These are phyloP conservation scores for Trametes versicolor DNA, from an alignment of 1,284 basidiomycete species.

Conservation along the genomic window DNA sequence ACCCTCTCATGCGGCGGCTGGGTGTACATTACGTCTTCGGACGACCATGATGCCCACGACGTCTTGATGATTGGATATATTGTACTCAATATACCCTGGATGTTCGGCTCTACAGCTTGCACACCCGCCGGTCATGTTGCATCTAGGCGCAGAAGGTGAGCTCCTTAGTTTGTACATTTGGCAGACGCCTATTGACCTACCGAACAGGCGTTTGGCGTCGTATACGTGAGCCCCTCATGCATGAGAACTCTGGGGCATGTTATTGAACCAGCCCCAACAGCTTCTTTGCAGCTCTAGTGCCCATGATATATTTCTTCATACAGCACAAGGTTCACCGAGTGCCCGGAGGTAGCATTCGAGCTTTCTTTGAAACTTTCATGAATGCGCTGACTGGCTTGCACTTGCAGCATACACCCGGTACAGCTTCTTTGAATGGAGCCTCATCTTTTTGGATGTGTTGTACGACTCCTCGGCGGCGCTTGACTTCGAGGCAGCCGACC, in stretches of 20 bases:
- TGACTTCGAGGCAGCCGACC: slow-evolving; percentile 66
- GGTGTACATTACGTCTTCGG: slow-evolving; percentile 90
- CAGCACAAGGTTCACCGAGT: slow-evolving; percentile 84
- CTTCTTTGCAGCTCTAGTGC: slow-evolving; percentile 77
- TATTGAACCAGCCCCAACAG: slow-evolving; percentile 44
- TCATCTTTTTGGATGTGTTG: slow-evolving; percentile 82
- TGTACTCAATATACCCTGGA: slow-evolving; percentile 87
- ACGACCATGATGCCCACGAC: slow-evolving; percentile 88
- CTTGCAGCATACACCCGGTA: slow-evolving; percentile 83
- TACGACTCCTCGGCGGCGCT: slow-evolving; percentile 77
- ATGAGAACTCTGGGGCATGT: background rate
- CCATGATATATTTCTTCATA: slow-evolving; percentile 86
- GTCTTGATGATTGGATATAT: slow-evolving; percentile 91
- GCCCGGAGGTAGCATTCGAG: slow-evolving; percentile 70
- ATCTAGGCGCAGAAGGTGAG: slow-evolving; percentile 63
- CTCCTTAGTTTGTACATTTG: background rate
- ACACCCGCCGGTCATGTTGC: slow-evolving; percentile 55
- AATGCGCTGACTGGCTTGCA: background rate
- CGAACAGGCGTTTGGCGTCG: slow-evolving; percentile 60
- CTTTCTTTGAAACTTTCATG: background rate
- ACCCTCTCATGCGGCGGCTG: slow-evolving; percentile 91
- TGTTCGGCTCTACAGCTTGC: slow-evolving; percentile 75
- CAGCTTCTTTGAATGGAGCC: slow-evolving; percentile 88
- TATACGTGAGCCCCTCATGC: slow-evolving; percentile 51
- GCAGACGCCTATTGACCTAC: slow-evolving; percentile 8